phyloP scores from a whole-genome alignment of 2,329 filamentous ascomycete species.

The Basipetospora chlamydospora region DNA sequence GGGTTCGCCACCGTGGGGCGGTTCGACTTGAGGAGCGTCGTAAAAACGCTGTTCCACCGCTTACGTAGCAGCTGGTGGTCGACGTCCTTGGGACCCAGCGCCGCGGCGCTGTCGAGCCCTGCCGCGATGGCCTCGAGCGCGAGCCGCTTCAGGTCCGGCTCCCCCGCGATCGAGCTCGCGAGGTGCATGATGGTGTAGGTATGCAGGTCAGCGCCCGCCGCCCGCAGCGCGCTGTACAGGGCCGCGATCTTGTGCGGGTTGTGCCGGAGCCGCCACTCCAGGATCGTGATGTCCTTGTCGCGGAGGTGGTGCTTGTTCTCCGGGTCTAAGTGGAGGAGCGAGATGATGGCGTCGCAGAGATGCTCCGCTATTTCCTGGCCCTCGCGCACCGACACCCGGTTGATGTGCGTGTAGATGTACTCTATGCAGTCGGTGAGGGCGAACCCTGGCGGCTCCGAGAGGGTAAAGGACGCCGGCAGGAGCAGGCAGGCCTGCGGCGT shows the following conservation, averaged over 20 bases:
- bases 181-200: conserved; percentile 32
- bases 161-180: conserved; percentile 28
- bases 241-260: conserved; percentile 18
- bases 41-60: conserved; percentile 35
- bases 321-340: conserved; percentile 3
- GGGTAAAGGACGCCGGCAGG: conserved; percentile 6
- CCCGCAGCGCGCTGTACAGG: conserved; percentile 21
- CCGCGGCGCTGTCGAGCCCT: not conserved
- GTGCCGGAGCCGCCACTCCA: conserved; percentile 11
- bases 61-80: conserved; percentile 21
- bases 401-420: not conserved
- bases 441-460: not conserved
- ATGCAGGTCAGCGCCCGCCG: conserved; percentile 18
- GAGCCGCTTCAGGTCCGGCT: conserved; percentile 7
- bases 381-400: not conserved
- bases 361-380: conserved; percentile 7
- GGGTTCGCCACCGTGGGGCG: not conserved
- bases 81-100: conserved; percentile 20
- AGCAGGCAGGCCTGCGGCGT: conserved; percentile 6
- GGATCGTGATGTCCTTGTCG: conserved; percentile 14
- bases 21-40: conserved; percentile 24
- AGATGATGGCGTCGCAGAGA: conserved; percentile 13
- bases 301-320: conserved; percentile 17
- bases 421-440: conserved; percentile 1
- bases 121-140: conserved; percentile 1